Evolutionary conservation across 352 stramenopile species (phyloP), one percentile per base, ranked within the genome.

Genomic region (Phytophthora citricola): DNA sequence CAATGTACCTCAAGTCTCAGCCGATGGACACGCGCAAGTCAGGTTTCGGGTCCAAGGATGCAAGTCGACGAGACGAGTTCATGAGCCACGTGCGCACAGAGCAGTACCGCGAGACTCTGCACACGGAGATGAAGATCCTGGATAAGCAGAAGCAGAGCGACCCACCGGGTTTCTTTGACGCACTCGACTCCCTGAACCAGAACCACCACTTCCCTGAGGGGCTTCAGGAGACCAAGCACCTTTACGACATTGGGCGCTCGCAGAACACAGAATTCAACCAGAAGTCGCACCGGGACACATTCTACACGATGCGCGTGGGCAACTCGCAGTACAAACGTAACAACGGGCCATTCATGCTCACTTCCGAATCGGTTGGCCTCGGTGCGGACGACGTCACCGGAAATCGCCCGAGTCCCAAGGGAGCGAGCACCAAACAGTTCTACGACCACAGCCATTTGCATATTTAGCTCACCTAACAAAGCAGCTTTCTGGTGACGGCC

Each of bases 1-100:
- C 91, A 34, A 83, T 85, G 49, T 98, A 98, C 63, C 76, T 95
- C 32, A 93, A 92, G 66, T 89, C 85, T 6, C 87, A 97, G 59
- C 90, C 91, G 31, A 84, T 94, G 66, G 83, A 94, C 46, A 75
- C 88, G 43, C 85, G 92, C 43, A 97, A 97, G 65, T 73, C 92
- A 5, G 92, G 91, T 22, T 98, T 98, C 69, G 92, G 90, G 20
- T 95, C 88, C 44, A 93, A 96, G 66, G 91, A 98, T 64, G 91
- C 91, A 20, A 93, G 76, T 53, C 94, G 94, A 31, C 79, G 86
- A 52, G 92, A 96, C 52, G 91, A 98, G 43, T 98, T 98, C 58
- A 97, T 95, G 73, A 95, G 84, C 65, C 87, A 91, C 40, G 82
- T 97, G 54, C 83, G 89, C 60, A 97, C 92, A 9, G 88, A 97